A percentile compares a stretch with the other conserved stretches of the same genome.
phyloP scores from a whole-genome alignment of 805 yeast species.

The Kluyveromyces wickerhamii region DNA sequence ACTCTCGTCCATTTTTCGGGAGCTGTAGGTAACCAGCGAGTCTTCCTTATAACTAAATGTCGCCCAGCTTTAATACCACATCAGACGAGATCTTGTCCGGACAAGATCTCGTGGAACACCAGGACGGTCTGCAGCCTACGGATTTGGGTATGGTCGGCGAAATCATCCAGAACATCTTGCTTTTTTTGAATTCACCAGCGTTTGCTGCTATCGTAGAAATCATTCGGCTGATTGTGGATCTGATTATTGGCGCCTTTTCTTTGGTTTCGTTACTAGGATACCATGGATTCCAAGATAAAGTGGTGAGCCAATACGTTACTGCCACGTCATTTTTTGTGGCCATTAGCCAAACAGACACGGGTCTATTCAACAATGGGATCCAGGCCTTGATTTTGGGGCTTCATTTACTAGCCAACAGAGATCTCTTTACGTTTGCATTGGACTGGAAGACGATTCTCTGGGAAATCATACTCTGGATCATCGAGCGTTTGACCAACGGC shows the following conservation, averaged over 20 bases:
- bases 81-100: no score
- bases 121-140: no score
- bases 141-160: not conserved
- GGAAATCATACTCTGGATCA: conserved; percentile 4
- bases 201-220: conserved; percentile 4
- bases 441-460: conserved; percentile 4
- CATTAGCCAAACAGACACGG: not conserved
- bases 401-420: not conserved
- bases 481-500: not conserved
- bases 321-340: conserved; percentile 3
- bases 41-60: no score
- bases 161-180: not conserved
- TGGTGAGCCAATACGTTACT: conserved; percentile 2
- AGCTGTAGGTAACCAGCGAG: no score
- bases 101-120: no score
- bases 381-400: conserved; percentile 1
- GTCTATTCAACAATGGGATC: not conserved
- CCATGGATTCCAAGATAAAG: conserved; percentile 5
- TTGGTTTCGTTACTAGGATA: conserved; percentile 4
- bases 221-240: conserved; percentile 1
- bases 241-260: conserved; percentile 4
- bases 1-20: no score
- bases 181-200: conserved; percentile 3
- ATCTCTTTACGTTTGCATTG: not conserved
- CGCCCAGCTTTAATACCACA: no score